These are phyloP conservation scores for Ceraceosorus guamensis DNA, from an alignment of 1,284 basidiomycete species.

Conservation along the genomic window DNA sequence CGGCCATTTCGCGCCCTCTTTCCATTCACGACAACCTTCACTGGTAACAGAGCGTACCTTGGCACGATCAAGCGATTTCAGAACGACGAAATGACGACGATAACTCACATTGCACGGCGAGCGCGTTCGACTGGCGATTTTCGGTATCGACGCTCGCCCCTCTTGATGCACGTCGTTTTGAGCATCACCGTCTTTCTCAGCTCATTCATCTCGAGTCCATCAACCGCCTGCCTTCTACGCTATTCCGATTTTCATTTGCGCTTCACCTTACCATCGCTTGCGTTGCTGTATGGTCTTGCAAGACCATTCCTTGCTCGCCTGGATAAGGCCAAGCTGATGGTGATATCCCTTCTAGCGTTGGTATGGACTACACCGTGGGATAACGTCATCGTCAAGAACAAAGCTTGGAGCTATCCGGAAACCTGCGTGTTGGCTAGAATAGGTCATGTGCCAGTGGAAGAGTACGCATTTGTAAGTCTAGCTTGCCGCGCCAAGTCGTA, in stretches of 20 bases:
- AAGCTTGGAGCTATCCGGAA: conserved; percentile 36
- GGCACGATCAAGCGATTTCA: too few species aligned
- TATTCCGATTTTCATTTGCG: conserved; percentile 33
- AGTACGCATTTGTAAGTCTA: conserved; percentile 34
- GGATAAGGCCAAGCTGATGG: conserved; percentile 31
- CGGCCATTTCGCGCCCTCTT: too few species aligned
- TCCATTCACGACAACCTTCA: too few species aligned
- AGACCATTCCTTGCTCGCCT: conserved; percentile 32
- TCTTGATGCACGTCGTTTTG: too few species aligned
- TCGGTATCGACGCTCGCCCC: too few species aligned
- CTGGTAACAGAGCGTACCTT: too few species aligned
- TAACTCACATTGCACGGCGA: too few species aligned
- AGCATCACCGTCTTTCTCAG: too few species aligned
- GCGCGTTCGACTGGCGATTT: too few species aligned
- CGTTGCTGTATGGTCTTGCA: conserved; percentile 20
- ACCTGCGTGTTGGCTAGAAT: conserved; percentile 35
- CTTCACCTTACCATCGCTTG: conserved; percentile 32
- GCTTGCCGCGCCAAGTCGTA: neutral
- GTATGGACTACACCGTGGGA: conserved; percentile 44
- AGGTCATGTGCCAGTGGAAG: conserved; percentile 37
- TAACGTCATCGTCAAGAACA: conserved; percentile 31
- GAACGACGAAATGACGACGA: too few species aligned
- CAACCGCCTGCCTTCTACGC: conserved; percentile 27
- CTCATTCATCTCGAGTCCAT: too few species aligned
- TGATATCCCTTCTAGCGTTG: conserved; percentile 36